Evolutionary conservation across 1,139 yeast genomes (phyloP), one percentile per base, ranked within the genome.

Genomic region (Lizanozyma gosingica): DNA sequence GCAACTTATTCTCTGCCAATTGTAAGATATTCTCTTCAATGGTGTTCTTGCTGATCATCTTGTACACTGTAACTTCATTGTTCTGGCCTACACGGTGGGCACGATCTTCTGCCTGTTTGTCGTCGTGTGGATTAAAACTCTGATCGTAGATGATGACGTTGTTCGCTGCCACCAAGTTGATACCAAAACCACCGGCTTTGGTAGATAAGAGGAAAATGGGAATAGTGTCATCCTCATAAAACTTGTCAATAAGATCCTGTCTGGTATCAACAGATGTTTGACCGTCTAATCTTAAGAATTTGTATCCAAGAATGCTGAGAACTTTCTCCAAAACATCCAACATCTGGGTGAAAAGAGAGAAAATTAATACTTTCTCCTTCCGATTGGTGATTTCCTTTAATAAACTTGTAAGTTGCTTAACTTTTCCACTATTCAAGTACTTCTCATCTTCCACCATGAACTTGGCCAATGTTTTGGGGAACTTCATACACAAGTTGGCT

Each of bases 81-180:
- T 84, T 83, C 62, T 94, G 98, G 2, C 99, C 99, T 18, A 94
- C 95, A 59, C 99, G 77, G 60, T 92, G 99, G 0, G 98, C 96
- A 55, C 99, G 76, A 59, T 92, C 98, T 58, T 94, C 98, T 0
- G 99, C 99, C 64, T 92, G 99, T 56, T 83, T 84, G 57, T 92
- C 99, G 59, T 92, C 98, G 58, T 94, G 98, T 0, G 99, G 99
- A 53, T 92, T 92, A 63, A 92, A 92, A 38, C 95, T 83, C 57
- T 88, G 92, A 57, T 92, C 99, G 54, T 81, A 90, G 33, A 94
- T 85, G 41, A 92, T 73, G 3, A 92, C 98, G 45, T 83, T 79
- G 55, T 88, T 92, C 8, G 99, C 98, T 53, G 96, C 94, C 3
- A 95, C 94, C 51, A 92, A 73, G 55, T 92, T 92, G 60, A 92